phyloP scores from a whole-genome alignment of 441 rosid species.

The Omphalea diandra region DNA sequence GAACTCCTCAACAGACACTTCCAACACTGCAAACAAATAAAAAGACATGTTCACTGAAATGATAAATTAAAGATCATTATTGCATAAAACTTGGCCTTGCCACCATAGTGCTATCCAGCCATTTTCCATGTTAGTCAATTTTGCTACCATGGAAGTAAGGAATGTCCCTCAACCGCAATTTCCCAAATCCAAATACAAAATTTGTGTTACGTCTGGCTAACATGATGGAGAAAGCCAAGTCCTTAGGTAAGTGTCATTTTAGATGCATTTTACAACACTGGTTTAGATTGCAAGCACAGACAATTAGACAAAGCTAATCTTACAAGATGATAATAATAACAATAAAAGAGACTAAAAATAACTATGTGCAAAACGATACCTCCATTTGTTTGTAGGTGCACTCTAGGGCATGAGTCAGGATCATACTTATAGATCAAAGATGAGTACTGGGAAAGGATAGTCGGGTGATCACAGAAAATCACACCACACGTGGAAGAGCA shows the following conservation, averaged over 20 bases:
- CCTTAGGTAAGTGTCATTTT: background rate
- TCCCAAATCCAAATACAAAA: too few species aligned
- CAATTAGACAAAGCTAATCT: background rate
- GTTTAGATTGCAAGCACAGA: background rate
- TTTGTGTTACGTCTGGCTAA: background rate
- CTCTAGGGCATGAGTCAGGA: slow-evolving; percentile 28
- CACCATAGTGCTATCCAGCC: background rate
- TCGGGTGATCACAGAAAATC: slow-evolving; percentile 29
- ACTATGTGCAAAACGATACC: slow-evolving; percentile 38
- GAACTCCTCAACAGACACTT: slow-evolving; percentile 39
- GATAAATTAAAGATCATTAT: background rate
- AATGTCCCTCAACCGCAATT: background rate
- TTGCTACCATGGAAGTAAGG: background rate
- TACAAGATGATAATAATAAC: background rate
- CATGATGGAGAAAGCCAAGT: background rate
- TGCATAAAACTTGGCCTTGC: background rate
- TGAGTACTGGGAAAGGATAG: slow-evolving; percentile 31
- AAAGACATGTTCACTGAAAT: too few species aligned
- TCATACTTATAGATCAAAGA: slow-evolving; percentile 38
- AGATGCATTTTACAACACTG: background rate
- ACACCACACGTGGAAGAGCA: slow-evolving; percentile 37
- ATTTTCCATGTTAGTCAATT: background rate
- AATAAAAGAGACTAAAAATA: slow-evolving; percentile 16
- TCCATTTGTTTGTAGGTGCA: slow-evolving; percentile 32
- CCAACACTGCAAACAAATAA: slow-evolving; percentile 44